Conservation (phyloP, 2,329 filamentous ascomycete species). For the Scorias spongiosa region DNA sequence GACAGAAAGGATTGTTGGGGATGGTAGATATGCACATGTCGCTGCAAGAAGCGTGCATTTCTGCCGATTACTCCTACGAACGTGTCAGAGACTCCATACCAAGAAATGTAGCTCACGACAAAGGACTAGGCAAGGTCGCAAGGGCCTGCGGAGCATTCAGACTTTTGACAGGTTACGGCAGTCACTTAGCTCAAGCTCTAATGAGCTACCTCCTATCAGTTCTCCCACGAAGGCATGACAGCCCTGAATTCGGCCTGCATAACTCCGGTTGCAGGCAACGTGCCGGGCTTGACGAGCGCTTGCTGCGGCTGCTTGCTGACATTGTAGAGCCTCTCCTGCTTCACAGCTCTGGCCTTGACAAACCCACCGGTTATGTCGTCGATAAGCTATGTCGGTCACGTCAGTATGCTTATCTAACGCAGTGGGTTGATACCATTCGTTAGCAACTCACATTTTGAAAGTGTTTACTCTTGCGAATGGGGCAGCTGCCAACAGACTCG, state of each 20-base stretch:
- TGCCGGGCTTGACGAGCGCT: constrained; percentile 3
- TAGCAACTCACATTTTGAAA: constrained; percentile 15
- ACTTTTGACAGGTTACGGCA: too few species aligned
- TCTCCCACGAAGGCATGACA: not conserved
- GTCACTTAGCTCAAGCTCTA: too few species aligned
- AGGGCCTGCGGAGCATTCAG: too few species aligned
- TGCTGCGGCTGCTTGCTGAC: not conserved
- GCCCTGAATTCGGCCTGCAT: constrained; percentile 5
- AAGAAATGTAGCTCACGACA: too few species aligned
- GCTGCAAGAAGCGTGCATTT: too few species aligned
- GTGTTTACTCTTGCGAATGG: constrained; percentile 21
- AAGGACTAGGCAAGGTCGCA: too few species aligned
- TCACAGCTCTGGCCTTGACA: constrained; percentile 6
- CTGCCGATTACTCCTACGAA: too few species aligned
- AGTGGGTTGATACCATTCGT: not conserved
- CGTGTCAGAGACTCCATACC: too few species aligned
- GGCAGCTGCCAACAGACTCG: constrained; percentile 21
- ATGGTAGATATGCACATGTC: too few species aligned
- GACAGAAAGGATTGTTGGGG: too few species aligned
- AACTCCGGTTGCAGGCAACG: constrained; percentile 3
- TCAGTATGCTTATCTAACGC: not conserved
- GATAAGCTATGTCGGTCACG: constrained; percentile 12
- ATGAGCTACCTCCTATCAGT: not conserved
- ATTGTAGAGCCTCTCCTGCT: constrained; percentile 8
- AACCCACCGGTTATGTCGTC: constrained; percentile 30